Evolutionary conservation across 441 rosid genomes (phyloP).

Genomic region (Pelargonium australe): DNA sequence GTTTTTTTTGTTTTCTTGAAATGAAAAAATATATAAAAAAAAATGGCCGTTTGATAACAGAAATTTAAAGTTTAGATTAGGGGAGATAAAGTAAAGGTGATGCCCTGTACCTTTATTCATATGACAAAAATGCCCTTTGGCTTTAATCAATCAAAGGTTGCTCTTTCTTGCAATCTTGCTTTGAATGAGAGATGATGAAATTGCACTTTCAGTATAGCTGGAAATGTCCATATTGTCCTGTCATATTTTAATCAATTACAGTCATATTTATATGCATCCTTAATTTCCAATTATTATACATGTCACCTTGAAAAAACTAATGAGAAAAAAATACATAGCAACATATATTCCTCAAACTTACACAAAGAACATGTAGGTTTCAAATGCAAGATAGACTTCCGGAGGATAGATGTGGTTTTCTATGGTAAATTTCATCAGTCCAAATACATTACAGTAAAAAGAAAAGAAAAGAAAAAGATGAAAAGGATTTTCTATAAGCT

Average conservation of each 20-base stretch:
- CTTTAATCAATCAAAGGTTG: constrained; percentile 46
- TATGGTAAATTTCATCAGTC: background rate
- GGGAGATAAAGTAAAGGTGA: constrained; percentile 41
- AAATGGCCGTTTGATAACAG: constrained; percentile 40
- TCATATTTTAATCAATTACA: constrained; percentile 32
- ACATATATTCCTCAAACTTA: no score
- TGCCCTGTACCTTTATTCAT: constrained; percentile 24
- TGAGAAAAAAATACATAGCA: no score
- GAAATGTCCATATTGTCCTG: constrained; percentile 35
- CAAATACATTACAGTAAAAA: no score
- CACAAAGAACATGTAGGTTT: no score
- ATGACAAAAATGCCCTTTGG: constrained; percentile 42
- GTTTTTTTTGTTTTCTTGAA: background rate
- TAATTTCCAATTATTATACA: background rate
- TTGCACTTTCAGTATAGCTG: constrained; percentile 37
- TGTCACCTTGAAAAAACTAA: no score
- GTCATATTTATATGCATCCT: constrained; percentile 10
- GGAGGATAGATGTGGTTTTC: no score
- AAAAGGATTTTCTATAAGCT: no score
- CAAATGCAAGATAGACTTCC: no score
- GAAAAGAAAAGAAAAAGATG: no score
- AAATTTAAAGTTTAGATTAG: constrained; percentile 39
- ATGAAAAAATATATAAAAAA: constrained; percentile 13
- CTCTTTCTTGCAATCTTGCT: constrained; percentile 32
- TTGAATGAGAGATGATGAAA: constrained; percentile 40